Base-by-base conservation (phyloP, 176 grass and related monocot genomes). In the Ampelocalamus luodianensis region DNA sequence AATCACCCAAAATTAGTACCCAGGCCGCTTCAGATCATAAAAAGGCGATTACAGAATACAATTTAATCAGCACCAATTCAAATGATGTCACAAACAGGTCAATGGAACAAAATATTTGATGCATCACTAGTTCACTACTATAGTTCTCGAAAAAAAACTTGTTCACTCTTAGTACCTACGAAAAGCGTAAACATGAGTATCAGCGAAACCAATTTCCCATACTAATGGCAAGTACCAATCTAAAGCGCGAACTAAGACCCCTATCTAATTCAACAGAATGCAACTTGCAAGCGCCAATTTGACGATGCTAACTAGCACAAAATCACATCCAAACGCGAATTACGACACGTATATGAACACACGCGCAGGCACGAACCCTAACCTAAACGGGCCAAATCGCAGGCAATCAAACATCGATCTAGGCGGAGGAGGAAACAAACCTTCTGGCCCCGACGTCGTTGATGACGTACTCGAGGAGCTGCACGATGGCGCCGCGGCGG, bases 401-500 rank as follows among this genome's bases (percentile, higher is more conserved):
- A 42, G 12, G 13, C 24, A 59, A 68, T 37, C 63, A 16, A 34
- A 14, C 51, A 43, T 62, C 69, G 26, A 68, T 39, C 78, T 24
- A 79, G 32, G 17, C 9, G 22, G 48, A 49, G 42, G 17, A 10
- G 55, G 38, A 12, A 53, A 37, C 49, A 77, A 74, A 95, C 96
- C 87, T 97, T 59, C 79, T 90, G 65, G 72, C 62, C 1, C 82
- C 71, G 58, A 95, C 83, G 38, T 71, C 15, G 51, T 80, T 90
- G 82, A 85, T 79, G 44, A 91, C 83, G 82, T 98, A 98, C 29
- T 96, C 93, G 24, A 85, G 53, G 55, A 98, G 78, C 83, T 94
- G 93, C 27, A 94, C 81, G 85, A 98, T 48, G 7, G 93, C 69
- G 49, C 96, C 90, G 54, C 62, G 86, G 58, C 86, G 87, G 73